Evolutionary conservation across 441 rosid genomes (phyloP).

Genomic region (Pelargonium myrrhifolium): DNA sequence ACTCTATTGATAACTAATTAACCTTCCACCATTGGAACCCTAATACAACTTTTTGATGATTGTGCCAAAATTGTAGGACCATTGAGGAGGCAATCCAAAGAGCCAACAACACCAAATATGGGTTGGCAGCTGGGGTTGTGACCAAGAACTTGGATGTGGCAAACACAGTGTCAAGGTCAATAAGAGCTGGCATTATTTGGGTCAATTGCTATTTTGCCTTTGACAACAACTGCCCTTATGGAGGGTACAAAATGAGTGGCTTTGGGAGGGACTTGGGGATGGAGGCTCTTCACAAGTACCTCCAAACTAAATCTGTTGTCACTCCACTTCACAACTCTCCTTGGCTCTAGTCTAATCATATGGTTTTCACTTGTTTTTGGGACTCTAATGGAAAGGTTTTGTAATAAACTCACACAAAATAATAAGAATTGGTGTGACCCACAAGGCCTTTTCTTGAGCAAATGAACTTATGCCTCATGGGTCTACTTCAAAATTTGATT

Average conservation of each 20-base stretch:
- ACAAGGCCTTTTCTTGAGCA: too few species aligned
- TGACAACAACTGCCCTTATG: conserved; percentile 53
- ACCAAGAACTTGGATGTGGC: conserved; percentile 60
- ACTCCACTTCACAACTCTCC: conserved; percentile 69
- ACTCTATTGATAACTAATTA: too few species aligned
- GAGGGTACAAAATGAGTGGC: conserved; percentile 79
- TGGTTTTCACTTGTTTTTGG: too few species aligned
- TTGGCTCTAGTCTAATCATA: conserved; percentile 37
- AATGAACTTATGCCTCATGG: too few species aligned
- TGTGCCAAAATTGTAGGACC: conserved; percentile 62
- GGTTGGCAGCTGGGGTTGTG: conserved; percentile 76
- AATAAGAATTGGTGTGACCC: too few species aligned
- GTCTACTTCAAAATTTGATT: too few species aligned
- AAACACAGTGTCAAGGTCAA: conserved; percentile 75
- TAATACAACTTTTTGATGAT: too few species aligned
- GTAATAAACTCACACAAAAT: too few species aligned
- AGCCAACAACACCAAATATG: conserved; percentile 67
- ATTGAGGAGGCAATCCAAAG: conserved; percentile 60
- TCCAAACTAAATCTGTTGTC: conserved; percentile 60
- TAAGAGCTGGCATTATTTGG: conserved; percentile 67
- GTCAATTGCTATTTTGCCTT: conserved; percentile 63
- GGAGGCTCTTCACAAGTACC: conserved; percentile 53
- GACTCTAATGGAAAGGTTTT: too few species aligned
- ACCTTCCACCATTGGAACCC: too few species aligned
- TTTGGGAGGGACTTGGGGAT: conserved; percentile 57